phyloP scores from a whole-genome alignment of 192 early-diverging fungal species.

The Backusella liffmaniae region DNA sequence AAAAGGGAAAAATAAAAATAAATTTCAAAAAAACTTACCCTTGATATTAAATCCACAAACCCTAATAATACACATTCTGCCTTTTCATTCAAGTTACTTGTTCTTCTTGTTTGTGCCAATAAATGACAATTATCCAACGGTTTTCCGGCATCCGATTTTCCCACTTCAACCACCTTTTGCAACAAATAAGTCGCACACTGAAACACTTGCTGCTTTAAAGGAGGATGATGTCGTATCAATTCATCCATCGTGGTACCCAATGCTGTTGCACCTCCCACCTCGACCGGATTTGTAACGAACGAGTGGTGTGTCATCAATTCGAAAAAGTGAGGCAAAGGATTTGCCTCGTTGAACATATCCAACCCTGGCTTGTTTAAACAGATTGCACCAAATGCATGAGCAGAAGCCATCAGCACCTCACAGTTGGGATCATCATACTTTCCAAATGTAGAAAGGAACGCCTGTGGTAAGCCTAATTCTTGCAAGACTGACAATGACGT shows the following conservation, averaged over 20 bases:
- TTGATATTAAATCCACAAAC: conserved; percentile 62
- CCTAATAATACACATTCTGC: conserved; percentile 49
- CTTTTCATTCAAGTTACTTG: conserved; percentile 44
- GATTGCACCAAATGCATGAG: conserved; percentile 92
- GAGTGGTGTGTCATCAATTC: conserved; percentile 71
- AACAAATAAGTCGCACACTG: conserved; percentile 66
- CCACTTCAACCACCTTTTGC: conserved; percentile 59
- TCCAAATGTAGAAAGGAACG: conserved; percentile 66
- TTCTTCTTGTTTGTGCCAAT: conserved; percentile 6
- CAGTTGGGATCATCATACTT: conserved; percentile 35
- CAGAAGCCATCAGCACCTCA: conserved; percentile 67
- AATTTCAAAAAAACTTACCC: conserved; percentile 44
- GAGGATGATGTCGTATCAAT: conserved; percentile 92
- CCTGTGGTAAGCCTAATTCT: conserved; percentile 81
- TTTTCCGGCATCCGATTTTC: conserved; percentile 32
- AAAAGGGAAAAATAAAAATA: conserved; percentile 15
- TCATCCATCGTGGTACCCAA: conserved; percentile 91
- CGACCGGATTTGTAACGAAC: conserved; percentile 73
- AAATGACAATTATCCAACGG: conserved; percentile 39
- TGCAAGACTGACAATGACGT: conserved; percentile 91
- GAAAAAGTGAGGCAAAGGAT: conserved; percentile 73
- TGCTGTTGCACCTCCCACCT: conserved; percentile 76
- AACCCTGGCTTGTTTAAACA: conserved; percentile 88
- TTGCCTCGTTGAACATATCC: conserved; percentile 72
- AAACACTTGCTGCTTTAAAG: conserved; percentile 70